Conservation (phyloP, 306 rosid species). For the Trifolium subterraneum region DNA sequence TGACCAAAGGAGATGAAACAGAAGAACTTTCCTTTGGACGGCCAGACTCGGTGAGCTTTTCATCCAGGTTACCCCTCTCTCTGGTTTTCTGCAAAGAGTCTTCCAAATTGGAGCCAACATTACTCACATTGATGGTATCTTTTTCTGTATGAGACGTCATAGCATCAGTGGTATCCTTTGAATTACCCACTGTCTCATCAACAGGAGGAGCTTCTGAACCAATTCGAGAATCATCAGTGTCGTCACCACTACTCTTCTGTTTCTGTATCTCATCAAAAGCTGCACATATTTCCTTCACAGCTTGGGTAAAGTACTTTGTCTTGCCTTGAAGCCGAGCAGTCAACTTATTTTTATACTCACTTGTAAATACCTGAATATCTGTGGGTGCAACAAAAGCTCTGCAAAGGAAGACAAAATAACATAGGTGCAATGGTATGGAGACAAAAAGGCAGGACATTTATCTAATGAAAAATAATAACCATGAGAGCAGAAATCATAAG, state of each 20-base stretch:
- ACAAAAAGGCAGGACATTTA: conserved; percentile 31
- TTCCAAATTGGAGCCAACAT: conserved; percentile 61
- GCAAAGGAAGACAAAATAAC: conserved; percentile 46
- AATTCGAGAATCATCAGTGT: conserved; percentile 61
- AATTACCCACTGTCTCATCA: conserved; percentile 59
- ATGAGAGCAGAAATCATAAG: conserved; percentile 23
- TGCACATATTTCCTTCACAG: conserved; percentile 86
- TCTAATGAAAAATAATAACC: conserved; percentile 30
- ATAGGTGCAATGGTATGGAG: conserved; percentile 36
- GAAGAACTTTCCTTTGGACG: conserved; percentile 56
- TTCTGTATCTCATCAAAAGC: conserved; percentile 81
- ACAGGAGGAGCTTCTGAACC: conserved; percentile 69
- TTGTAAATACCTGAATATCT: conserved; percentile 86
- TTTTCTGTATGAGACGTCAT: conserved; percentile 48
- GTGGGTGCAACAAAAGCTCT: conserved; percentile 97
- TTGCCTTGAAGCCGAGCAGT: conserved; percentile 75
- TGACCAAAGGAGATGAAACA: conserved; percentile 54
- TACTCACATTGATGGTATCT: conserved; percentile 43
- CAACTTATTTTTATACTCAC: conserved; percentile 71
- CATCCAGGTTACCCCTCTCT: conserved; percentile 56
- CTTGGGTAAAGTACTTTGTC: conserved; percentile 80
- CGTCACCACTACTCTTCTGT: conserved; percentile 66
- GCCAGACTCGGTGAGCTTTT: conserved; percentile 49
- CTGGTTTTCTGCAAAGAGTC: conserved; percentile 59
- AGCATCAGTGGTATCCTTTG: conserved; percentile 57